Conservation (phyloP, 2,329 filamentous ascomycete genomes). For the Raffaelea deltoideospora region DNA sequence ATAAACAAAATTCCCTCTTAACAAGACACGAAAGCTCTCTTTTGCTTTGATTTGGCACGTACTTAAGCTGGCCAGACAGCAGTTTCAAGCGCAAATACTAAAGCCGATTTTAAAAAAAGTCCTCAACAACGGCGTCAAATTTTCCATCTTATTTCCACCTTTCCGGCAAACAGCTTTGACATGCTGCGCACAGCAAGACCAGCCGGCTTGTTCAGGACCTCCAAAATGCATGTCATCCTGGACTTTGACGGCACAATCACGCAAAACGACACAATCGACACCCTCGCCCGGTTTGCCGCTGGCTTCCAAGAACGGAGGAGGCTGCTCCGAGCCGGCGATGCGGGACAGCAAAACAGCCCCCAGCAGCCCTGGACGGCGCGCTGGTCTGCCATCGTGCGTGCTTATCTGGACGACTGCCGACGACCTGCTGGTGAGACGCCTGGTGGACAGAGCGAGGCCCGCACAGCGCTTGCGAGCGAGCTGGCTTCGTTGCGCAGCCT, state of each 20-base stretch:
- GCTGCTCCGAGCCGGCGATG: too few relatives aligned
- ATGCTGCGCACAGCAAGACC: too few relatives aligned
- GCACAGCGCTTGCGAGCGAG: conserved; percentile 23
- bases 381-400: conserved; percentile 30
- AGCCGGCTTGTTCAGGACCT: too few relatives aligned
- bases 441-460: too few relatives aligned
- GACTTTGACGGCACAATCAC: conserved; percentile 49
- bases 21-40: too few relatives aligned
- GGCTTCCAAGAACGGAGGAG: conserved; percentile 13
- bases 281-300: conserved; percentile 29
- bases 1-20: too few relatives aligned
- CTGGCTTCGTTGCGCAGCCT: conserved; percentile 26
- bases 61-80: too few relatives aligned
- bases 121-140: too few relatives aligned
- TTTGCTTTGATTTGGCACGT: too few relatives aligned
- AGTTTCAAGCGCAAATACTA: too few relatives aligned
- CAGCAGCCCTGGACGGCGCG: conserved; percentile 14
- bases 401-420: conserved; percentile 28
- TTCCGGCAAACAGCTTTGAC: too few relatives aligned
- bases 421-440: conserved; percentile 19
- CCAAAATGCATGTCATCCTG: conserved; percentile 29
- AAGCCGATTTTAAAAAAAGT: too few relatives aligned
- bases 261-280: conserved; percentile 32
- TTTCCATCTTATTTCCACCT: neutral
- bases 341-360: neutral